Percentiles rank a stretch among this genome's conserved stretches.
phyloP scores from a whole-genome alignment of 1,139 yeast genomes.

The Pneumocystis carinii region DNA sequence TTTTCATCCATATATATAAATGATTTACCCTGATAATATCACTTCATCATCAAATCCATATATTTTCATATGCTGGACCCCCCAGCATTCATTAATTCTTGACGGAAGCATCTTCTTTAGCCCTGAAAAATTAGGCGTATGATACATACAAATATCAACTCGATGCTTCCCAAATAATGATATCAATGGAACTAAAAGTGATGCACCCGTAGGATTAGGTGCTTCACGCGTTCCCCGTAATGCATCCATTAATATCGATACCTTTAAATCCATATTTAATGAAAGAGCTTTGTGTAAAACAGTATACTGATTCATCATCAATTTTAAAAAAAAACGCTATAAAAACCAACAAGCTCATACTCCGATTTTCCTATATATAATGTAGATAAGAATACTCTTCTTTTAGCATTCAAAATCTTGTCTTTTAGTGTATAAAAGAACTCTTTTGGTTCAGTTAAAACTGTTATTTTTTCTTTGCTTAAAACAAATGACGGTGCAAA shows the following conservation, averaged over 20 bases:
- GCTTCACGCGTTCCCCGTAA: constrained; percentile 87
- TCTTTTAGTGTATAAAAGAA: constrained; percentile 45
- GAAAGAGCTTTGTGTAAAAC: constrained; percentile 44
- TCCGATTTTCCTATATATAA: constrained; percentile 77
- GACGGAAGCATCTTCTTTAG: constrained; percentile 58
- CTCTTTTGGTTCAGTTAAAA: constrained; percentile 21
- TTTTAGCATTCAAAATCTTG: constrained; percentile 33
- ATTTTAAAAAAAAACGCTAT: constrained; percentile 12
- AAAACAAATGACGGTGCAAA: neutral
- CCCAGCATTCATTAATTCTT: constrained; percentile 78
- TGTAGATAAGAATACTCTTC: constrained; percentile 65
- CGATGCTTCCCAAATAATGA: constrained; percentile 50
- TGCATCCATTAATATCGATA: constrained; percentile 70
- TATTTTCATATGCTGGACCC: constrained; percentile 92
- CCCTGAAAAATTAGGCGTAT: constrained; percentile 75
- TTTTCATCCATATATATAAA: neutral
- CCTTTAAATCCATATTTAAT: constrained; percentile 44
- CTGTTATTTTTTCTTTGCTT: neutral
- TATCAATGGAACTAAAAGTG: constrained; percentile 52
- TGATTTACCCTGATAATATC: constrained; percentile 47
- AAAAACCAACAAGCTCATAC: constrained; percentile 38
- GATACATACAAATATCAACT: constrained; percentile 71
- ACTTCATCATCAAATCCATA: constrained; percentile 90
- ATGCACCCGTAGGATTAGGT: constrained; percentile 64
- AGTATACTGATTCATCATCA: constrained; percentile 24